Evolutionary conservation across 129 eudicot species (phyloP).

Genomic region (Artemisia annua): DNA sequence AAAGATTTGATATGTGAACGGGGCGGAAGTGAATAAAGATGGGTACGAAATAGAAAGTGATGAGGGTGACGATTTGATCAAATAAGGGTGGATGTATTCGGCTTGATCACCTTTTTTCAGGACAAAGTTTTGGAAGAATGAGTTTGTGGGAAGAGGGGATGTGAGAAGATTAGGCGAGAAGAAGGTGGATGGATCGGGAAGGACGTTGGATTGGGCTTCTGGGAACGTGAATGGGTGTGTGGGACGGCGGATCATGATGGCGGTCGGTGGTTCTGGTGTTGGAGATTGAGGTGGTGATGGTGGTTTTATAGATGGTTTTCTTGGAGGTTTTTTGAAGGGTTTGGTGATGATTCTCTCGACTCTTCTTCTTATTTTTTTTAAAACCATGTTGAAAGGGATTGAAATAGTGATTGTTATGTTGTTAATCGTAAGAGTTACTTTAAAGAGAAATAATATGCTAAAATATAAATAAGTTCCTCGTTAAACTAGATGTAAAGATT

Average conservation of each 20-base stretch:
- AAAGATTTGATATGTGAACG: slow-evolving; percentile 65
- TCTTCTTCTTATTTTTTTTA: slow-evolving; percentile 59
- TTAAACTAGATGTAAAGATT: slow-evolving; percentile 6
- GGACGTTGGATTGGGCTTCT: slow-evolving; percentile 56
- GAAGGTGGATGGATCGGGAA: slow-evolving; percentile 76
- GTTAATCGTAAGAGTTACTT: background rate
- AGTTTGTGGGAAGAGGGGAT: slow-evolving; percentile 84
- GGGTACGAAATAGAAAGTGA: slow-evolving; percentile 76
- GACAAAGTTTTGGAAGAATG: slow-evolving; percentile 85
- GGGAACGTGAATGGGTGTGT: slow-evolving; percentile 68
- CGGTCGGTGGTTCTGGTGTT: slow-evolving; percentile 46
- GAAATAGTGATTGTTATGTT: background rate
- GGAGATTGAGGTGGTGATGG: slow-evolving; percentile 33
- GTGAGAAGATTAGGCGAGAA: slow-evolving; percentile 69
- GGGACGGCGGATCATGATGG: slow-evolving; percentile 34
- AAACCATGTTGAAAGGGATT: slow-evolving; percentile 35
- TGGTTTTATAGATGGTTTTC: slow-evolving; percentile 31
- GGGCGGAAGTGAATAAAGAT: slow-evolving; percentile 44
- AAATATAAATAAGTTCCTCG: background rate
- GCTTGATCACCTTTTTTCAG: slow-evolving; percentile 93
- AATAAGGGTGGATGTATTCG: slow-evolving; percentile 85
- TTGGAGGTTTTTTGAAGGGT: slow-evolving; percentile 57
- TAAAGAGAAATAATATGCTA: background rate
- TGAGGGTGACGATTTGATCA: slow-evolving; percentile 57
- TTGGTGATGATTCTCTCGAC: slow-evolving; percentile 54